A percentile compares a stretch with the other conserved stretches of the same genome.
phyloP scores from a whole-genome alignment of 1,284 basidiomycete species.

The Boletus semigastroideus region DNA sequence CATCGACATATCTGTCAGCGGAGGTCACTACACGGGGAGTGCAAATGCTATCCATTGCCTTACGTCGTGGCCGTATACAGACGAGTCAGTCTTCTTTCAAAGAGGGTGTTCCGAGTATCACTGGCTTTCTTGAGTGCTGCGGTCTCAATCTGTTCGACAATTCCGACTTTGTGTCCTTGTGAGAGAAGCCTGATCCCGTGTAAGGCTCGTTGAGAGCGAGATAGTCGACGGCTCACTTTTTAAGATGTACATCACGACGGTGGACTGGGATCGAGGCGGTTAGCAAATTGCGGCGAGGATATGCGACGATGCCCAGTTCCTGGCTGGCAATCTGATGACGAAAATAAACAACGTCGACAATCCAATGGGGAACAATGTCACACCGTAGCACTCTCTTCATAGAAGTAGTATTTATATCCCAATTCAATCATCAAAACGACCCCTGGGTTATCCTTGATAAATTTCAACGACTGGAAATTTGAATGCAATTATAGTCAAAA shows the following conservation, averaged over 20 bases:
- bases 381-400: slow-evolving; percentile 82
- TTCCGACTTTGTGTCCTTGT: slow-evolving; percentile 86
- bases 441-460: slow-evolving; percentile 75
- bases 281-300: slow-evolving; percentile 76
- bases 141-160: slow-evolving; percentile 92
- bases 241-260: slow-evolving; percentile 82
- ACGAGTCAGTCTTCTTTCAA: slow-evolving; percentile 78
- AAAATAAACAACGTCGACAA: slow-evolving; percentile 13
- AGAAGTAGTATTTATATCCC: slow-evolving; percentile 89
- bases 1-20: slow-evolving; percentile 66
- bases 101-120: slow-evolving; percentile 80
- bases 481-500: slow-evolving; percentile 2
- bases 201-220: slow-evolving; percentile 1
- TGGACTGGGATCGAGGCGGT: slow-evolving; percentile 84
- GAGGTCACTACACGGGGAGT: slow-evolving; percentile 1
- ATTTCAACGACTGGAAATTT: slow-evolving; percentile 38
- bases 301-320: slow-evolving; percentile 83
- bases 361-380: slow-evolving; percentile 1
- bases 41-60: slow-evolving; percentile 25
- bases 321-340: slow-evolving; percentile 64
- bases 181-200: slow-evolving; percentile 65
- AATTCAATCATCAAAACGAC: slow-evolving; percentile 85
- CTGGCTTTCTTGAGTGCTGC: slow-evolving; percentile 92
- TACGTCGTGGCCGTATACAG: slow-evolving; percentile 90
- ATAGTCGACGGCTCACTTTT: slow-evolving; percentile 56